Percentiles rank a stretch among this genome's conserved stretches.
phyloP scores from a whole-genome alignment of 2,329 filamentous ascomycete species.

The Calonectria honghensis region DNA sequence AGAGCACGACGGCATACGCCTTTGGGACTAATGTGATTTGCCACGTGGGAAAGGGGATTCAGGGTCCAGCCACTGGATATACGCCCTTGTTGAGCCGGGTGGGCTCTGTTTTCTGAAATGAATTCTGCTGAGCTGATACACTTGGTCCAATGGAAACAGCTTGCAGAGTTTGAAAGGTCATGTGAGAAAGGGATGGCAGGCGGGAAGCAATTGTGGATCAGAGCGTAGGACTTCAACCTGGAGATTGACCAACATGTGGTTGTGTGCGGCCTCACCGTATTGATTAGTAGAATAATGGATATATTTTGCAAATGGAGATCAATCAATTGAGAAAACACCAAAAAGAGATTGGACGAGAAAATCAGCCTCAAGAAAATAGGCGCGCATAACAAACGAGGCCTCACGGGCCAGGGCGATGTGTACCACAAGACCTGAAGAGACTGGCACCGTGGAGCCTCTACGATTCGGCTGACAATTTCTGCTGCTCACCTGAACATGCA shows the following conservation, averaged over 20 bases:
- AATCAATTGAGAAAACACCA: neutral
- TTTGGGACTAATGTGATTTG: conserved; percentile 34
- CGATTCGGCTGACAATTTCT: conserved; percentile 28
- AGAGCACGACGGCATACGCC: conserved; percentile 34
- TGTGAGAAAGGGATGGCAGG: conserved; percentile 9
- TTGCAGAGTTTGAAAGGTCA: conserved; percentile 23
- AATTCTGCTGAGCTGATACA: neutral
- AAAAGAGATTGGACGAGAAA: conserved; percentile 6
- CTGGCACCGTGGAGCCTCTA: conserved; percentile 28
- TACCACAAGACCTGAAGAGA: conserved; percentile 20
- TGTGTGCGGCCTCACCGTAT: neutral
- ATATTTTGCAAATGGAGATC: neutral
- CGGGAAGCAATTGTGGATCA: conserved; percentile 17
- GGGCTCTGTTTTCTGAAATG: conserved; percentile 4
- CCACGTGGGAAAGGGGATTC: conserved; percentile 30
- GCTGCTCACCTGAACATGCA: conserved; percentile 27
- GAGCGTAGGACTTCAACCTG: neutral
- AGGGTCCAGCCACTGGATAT: conserved; percentile 19
- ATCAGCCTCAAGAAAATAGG: conserved; percentile 8
- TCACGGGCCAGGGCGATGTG: conserved; percentile 14
- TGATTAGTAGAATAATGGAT: neutral
- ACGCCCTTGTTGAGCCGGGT: neutral
- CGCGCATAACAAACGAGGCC: conserved; percentile 14
- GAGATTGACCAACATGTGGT: neutral
- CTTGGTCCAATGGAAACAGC: neutral